Percentiles rank a stretch among this genome's conserved stretches.
Evolutionary conservation across 768 basidiomycete genomes (phyloP).

Genomic region (Naematelia aurantialba): DNA sequence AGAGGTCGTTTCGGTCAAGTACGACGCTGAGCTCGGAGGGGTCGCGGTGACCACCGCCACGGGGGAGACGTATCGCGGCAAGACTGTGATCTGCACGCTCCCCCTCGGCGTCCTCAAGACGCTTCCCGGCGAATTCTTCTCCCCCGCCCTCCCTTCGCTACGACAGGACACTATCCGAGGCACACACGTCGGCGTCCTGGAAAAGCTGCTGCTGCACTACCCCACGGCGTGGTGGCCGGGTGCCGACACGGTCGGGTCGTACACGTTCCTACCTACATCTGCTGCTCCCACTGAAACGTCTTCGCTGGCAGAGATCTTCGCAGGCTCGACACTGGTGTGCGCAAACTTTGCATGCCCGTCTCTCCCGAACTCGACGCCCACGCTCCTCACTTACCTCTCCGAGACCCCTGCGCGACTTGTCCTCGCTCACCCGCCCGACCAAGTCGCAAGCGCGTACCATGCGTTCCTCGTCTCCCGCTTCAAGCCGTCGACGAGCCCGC

Average conservation of each 20-base stretch:
- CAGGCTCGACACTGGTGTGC: constrained; percentile 28
- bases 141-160: constrained; percentile 26
- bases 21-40: constrained; percentile 3
- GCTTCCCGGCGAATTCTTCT: constrained; percentile 25
- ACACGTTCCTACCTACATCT: constrained; percentile 45
- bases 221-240: constrained; percentile 46
- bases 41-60: constrained; percentile 12
- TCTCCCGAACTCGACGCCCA: constrained; percentile 30
- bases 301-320: constrained; percentile 33
- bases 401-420: constrained; percentile 39
- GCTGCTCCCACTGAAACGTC: constrained; percentile 10
- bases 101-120: constrained; percentile 43
- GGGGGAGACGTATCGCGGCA: constrained; percentile 16
- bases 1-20: constrained; percentile 19
- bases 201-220: constrained; percentile 44
- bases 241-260: constrained; percentile 31
- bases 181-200: constrained; percentile 43
- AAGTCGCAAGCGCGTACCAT: constrained; percentile 40
- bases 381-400: constrained; percentile 44
- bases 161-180: constrained; percentile 30
- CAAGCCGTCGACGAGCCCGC: constrained; percentile 9
- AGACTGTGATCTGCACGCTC: constrained; percentile 41
- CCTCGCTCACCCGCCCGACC: constrained; percentile 16
- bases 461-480: constrained; percentile 33
- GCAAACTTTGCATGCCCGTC: constrained; percentile 36